These are phyloP conservation scores for Cerioporus squamosus DNA, from an alignment of 1,284 basidiomycete species.

Conservation along the genomic window DNA sequence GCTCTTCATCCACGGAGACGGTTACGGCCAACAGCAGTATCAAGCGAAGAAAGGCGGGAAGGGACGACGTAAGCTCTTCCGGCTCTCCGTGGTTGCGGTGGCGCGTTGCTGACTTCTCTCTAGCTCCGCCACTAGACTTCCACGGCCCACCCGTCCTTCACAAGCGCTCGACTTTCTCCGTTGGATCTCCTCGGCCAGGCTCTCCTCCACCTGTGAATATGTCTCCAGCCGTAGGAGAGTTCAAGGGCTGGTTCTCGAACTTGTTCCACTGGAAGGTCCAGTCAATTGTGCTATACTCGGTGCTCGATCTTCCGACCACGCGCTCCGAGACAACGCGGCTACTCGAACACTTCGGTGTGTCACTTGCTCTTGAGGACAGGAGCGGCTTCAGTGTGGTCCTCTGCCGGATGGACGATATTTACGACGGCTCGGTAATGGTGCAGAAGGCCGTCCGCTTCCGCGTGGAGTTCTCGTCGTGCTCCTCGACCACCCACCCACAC, in stretches of 20 bases:
- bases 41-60: conserved; percentile 51
- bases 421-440: conserved; percentile 47
- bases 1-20: conserved; percentile 38
- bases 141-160: conserved; percentile 25
- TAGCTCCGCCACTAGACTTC: conserved; percentile 44
- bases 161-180: conserved; percentile 43
- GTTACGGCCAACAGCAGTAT: conserved; percentile 34
- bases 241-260: conserved; percentile 84
- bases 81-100: neutral
- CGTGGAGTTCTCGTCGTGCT: conserved; percentile 61
- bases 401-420: conserved; percentile 67
- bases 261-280: conserved; percentile 77
- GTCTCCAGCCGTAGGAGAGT: conserved; percentile 70
- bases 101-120: neutral
- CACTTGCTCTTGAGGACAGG: conserved; percentile 54
- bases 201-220: conserved; percentile 34
- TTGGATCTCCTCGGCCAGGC: conserved; percentile 37
- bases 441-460: conserved; percentile 65
- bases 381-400: conserved; percentile 54
- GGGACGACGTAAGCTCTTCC: conserved; percentile 51
- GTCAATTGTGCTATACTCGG: conserved; percentile 71
- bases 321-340: conserved; percentile 67
- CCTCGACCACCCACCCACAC: conserved; percentile 25
- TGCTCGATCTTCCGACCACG: conserved; percentile 64
- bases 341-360: conserved; percentile 70